Evolutionary conservation across 2,329 filamentous ascomycete genomes (phyloP).

Genomic region (Claviceps cyperi): DNA sequence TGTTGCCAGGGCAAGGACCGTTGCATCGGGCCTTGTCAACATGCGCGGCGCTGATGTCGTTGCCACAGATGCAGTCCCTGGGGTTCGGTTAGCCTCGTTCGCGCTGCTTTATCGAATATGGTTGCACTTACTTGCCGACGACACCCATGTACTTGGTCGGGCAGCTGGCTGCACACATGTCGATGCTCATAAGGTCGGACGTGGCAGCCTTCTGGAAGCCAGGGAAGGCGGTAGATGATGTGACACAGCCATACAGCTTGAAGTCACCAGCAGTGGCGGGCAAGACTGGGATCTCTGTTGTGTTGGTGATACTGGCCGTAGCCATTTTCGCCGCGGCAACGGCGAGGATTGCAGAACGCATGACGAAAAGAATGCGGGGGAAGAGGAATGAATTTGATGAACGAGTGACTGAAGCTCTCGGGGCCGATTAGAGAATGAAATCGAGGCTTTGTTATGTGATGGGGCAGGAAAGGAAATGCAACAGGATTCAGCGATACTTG

Average conservation of each 20-base stretch:
- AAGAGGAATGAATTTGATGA: conserved; percentile 8
- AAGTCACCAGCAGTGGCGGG: conserved; percentile 11
- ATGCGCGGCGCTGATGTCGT: conserved; percentile 5
- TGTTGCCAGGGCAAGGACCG: conserved; percentile 15
- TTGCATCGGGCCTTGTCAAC: conserved; percentile 12
- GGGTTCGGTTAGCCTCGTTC: neutral
- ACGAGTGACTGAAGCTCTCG: conserved; percentile 13
- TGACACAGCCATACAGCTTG: conserved; percentile 14
- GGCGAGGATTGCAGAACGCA: conserved; percentile 18
- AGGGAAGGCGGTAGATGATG: conserved; percentile 10
- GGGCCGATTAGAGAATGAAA: conserved; percentile 14
- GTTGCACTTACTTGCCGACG: conserved; percentile 11
- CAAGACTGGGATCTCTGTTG: conserved; percentile 5
- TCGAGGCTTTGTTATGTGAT: conserved; percentile 16
- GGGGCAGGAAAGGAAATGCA: conserved; percentile 6
- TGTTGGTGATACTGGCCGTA: conserved; percentile 11
- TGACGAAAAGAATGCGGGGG: conserved; percentile 7
- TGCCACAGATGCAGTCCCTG: conserved; percentile 19
- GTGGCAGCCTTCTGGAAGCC: conserved; percentile 10
- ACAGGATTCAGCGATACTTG: conserved; percentile 8
- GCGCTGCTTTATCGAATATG: neutral
- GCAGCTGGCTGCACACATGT: conserved; percentile 14
- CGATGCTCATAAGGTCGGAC: conserved; percentile 10
- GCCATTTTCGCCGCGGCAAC: conserved; percentile 18
- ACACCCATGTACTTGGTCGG: conserved; percentile 13